These are phyloP conservation scores for Chytridium lagenaria DNA, from an alignment of 371 early-diverging fungal species.

Conservation along the genomic window DNA sequence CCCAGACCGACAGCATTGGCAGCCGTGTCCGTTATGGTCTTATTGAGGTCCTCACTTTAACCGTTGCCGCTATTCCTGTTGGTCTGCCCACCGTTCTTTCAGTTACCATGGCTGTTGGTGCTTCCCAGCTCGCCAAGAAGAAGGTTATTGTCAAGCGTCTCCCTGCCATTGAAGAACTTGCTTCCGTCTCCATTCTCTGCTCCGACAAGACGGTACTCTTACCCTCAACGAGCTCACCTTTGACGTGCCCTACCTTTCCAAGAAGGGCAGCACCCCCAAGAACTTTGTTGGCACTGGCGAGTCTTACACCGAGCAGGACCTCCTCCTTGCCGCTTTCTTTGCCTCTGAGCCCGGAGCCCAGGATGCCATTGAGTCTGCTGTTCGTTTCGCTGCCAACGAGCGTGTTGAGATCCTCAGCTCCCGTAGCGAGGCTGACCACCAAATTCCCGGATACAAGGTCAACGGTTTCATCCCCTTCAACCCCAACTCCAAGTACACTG, in stretches of 20 bases:
- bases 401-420: conserved; percentile 70
- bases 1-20: not conserved
- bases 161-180: conserved; percentile 94
- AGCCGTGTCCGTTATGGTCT: conserved; percentile 67
- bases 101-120: conserved; percentile 96
- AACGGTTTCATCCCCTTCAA: conserved; percentile 90
- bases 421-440: conserved; percentile 59
- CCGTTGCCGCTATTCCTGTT: conserved; percentile 97
- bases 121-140: conserved; percentile 88
- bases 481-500: conserved; percentile 88
- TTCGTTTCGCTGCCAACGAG: conserved; percentile 81
- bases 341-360: conserved; percentile 89
- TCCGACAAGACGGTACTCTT: conserved; percentile 98
- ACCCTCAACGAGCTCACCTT: conserved; percentile 91
- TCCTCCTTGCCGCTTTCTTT: conserved; percentile 84
- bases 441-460: conserved; percentile 84
- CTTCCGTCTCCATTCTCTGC: conserved; percentile 92
- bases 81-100: conserved; percentile 96
- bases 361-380: conserved; percentile 91
- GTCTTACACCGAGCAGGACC: conserved; percentile 73
- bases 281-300: conserved; percentile 49
- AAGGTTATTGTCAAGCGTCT: conserved; percentile 95
- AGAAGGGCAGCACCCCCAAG: conserved; percentile 50
- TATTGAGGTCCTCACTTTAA: conserved; percentile 84
- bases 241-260: conserved; percentile 79